A percentile compares a stretch with the other conserved stretches of the same genome.
Conservation (phyloP, 306 rosid species). For the Carpinus fangiana region DNA sequence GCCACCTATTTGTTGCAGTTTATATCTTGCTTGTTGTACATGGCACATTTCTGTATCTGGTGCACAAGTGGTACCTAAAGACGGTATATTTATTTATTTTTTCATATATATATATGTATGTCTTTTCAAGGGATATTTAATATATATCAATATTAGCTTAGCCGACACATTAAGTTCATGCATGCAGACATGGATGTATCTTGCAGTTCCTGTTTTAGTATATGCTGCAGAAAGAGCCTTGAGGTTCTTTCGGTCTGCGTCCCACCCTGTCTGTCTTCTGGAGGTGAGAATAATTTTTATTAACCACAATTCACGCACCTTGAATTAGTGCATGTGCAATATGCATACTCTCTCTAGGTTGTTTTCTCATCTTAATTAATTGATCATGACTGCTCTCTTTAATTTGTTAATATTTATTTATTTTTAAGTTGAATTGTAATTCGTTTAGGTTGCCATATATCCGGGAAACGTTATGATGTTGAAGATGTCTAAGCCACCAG, state of each 20-base stretch:
- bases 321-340: no score
- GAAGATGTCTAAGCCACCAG: conserved; percentile 97
- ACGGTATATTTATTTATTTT: conserved; percentile 51
- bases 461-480: conserved; percentile 92
- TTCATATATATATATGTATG: background rate
- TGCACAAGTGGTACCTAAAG: conserved; percentile 61
- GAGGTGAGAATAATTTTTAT: conserved; percentile 52
- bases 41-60: conserved; percentile 70
- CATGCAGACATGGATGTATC: conserved; percentile 94
- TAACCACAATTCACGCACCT: background rate
- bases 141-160: conserved; percentile 2
- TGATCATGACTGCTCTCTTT: background rate
- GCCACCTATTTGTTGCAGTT: conserved; percentile 90
- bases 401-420: background rate
- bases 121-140: conserved; percentile 1
- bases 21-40: conserved; percentile 80
- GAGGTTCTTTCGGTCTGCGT: conserved; percentile 88
- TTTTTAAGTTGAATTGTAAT: background rate
- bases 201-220: conserved; percentile 77
- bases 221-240: conserved; percentile 91
- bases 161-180: conserved; percentile 29
- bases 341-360: background rate
- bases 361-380: background rate
- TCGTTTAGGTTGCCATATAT: conserved; percentile 84
- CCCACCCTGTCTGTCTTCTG: conserved; percentile 68